A percentile compares a stretch with the other conserved stretches of the same genome.
phyloP scores from a whole-genome alignment of 2,329 filamentous ascomycete species.

The Penicillium sp. region DNA sequence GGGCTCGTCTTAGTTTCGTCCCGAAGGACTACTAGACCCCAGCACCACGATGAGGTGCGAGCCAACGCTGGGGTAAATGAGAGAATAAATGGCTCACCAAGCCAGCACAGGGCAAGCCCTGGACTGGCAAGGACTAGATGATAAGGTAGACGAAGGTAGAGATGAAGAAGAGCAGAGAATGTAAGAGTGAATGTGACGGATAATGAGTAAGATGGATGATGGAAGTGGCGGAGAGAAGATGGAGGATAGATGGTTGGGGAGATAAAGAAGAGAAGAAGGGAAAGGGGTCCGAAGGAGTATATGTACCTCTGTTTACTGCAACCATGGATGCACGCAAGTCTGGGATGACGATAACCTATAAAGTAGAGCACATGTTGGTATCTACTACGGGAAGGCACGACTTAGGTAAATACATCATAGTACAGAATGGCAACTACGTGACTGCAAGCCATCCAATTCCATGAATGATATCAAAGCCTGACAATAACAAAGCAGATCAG shows the following conservation, averaged over 20 bases:
- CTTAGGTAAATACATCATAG: not conserved
- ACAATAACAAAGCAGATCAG: not conserved
- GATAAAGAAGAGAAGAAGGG: constrained; percentile 6
- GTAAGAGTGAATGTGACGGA: too few species aligned
- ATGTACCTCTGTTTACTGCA: not conserved
- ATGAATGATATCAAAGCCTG: too few species aligned
- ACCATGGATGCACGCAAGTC: too few species aligned
- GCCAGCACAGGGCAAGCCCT: not conserved
- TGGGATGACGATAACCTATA: too few species aligned
- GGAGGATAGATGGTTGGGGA: not conserved
- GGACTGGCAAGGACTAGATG: not conserved
- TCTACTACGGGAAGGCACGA: not conserved
- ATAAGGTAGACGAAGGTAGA: not conserved
- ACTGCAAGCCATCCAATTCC: not conserved
- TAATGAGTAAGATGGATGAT: too few species aligned
- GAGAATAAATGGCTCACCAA: not conserved
- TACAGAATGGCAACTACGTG: not conserved
- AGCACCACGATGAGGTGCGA: constrained; percentile 19
- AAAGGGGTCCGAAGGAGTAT: not conserved
- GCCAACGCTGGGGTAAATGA: constrained; percentile 8
- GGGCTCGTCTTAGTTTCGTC: constrained; percentile 16
- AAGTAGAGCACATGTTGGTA: too few species aligned
- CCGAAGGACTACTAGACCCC: constrained; percentile 15
- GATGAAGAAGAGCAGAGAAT: too few species aligned
- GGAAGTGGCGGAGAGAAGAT: too few species aligned